A percentile compares a stretch with the other conserved stretches of the same genome.
Conservation (phyloP, 2,329 filamentous ascomycete species). For the Rutstroemia sp. region DNA sequence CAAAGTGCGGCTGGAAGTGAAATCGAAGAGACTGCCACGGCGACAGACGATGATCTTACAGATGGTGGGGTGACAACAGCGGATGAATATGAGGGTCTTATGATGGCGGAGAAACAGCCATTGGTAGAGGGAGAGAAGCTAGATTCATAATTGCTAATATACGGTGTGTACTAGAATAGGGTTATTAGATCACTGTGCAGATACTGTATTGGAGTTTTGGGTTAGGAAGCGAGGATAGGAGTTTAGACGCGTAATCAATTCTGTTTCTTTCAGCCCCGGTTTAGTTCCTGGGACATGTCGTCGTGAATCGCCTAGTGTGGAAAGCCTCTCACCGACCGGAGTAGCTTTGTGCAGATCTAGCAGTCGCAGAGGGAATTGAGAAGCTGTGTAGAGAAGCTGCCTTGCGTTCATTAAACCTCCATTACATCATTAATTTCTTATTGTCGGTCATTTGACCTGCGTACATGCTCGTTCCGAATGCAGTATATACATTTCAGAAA, state of each 20-base stretch:
- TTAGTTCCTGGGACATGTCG: background rate
- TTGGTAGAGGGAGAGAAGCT: constrained; percentile 4
- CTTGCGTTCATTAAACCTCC: background rate
- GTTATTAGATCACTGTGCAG: background rate
- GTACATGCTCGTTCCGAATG: too few relatives aligned
- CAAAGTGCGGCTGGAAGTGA: constrained; percentile 21
- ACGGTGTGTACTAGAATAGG: background rate
- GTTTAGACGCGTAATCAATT: background rate
- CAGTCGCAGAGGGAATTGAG: too few relatives aligned
- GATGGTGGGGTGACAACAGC: constrained; percentile 19
- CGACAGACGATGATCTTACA: constrained; percentile 25
- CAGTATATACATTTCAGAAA: too few relatives aligned
- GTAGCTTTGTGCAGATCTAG: too few relatives aligned
- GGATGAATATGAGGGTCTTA: constrained; percentile 15
- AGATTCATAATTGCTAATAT: background rate
- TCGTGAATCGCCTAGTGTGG: background rate
- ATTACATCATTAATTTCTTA: background rate
- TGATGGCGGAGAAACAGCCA: constrained; percentile 4
- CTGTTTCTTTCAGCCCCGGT: background rate
- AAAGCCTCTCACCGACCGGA: background rate
- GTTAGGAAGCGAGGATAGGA: background rate
- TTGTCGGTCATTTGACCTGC: background rate
- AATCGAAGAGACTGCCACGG: constrained; percentile 29
- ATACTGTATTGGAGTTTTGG: background rate
- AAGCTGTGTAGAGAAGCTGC: too few relatives aligned